A percentile compares a stretch with the other conserved stretches of the same genome.
These are phyloP conservation scores for Cladophialophora immunda DNA, from an alignment of 2,329 filamentous ascomycete genomes.

Conservation along the genomic window DNA sequence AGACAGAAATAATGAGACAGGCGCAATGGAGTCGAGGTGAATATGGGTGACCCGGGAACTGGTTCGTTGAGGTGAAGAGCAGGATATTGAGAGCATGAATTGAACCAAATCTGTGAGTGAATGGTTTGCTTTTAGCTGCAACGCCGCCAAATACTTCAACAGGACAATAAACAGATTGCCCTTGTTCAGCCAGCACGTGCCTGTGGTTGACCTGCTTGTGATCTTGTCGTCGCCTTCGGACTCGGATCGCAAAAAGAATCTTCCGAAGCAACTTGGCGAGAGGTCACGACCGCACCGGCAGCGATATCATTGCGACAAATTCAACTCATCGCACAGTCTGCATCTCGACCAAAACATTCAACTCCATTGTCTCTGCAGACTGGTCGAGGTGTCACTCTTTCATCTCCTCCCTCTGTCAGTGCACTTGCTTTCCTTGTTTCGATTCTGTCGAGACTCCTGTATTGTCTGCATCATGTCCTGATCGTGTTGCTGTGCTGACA, in stretches of 20 bases:
- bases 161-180: neutral
- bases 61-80: neutral
- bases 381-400: neutral
- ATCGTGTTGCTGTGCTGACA: constrained; percentile 5
- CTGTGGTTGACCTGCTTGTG: neutral
- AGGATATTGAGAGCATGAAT: neutral
- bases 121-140: neutral
- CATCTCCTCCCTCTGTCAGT: neutral
- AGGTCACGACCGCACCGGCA: constrained; percentile 7
- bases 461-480: constrained; percentile 15
- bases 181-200: neutral
- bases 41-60: neutral
- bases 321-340: neutral
- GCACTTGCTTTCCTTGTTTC: neutral
- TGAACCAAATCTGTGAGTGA: constrained; percentile 3
- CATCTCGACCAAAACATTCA: neutral
- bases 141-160: neutral
- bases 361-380: neutral
- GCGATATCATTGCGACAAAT: constrained; percentile 12
- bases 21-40: neutral
- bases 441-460: constrained; percentile 1
- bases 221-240: neutral
- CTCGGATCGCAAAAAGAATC: constrained; percentile 5
- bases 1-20: neutral
- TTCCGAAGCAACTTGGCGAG: constrained; percentile 17